Evolutionary conservation across 2,329 filamentous ascomycete genomes (phyloP).

Genomic region (Fusarium nodosum): DNA sequence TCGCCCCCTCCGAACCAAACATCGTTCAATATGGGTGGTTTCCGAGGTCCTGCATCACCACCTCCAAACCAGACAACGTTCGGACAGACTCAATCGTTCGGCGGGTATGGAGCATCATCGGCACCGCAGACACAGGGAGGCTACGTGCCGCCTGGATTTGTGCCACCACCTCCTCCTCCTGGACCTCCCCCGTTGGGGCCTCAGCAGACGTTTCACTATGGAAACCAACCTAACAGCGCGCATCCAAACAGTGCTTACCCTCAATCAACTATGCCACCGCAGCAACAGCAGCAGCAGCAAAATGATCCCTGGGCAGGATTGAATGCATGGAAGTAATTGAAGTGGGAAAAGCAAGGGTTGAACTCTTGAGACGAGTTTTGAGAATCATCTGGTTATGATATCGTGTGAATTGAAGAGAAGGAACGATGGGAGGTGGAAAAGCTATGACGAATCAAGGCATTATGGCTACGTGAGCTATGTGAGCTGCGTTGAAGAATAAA

Average conservation of each 20-base stretch:
- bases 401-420: conserved; percentile 16
- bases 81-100: conserved; percentile 56
- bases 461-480: conserved; percentile 7
- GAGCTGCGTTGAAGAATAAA: conserved; percentile 17
- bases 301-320: conserved; percentile 67
- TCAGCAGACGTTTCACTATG: conserved; percentile 72
- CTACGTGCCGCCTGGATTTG: conserved; percentile 69
- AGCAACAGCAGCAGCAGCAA: conserved; percentile 56
- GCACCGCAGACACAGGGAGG: conserved; percentile 58
- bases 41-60: conserved; percentile 63
- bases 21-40: conserved; percentile 59
- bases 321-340: conserved; percentile 63
- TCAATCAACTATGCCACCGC: conserved; percentile 36
- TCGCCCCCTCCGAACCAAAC: conserved; percentile 75
- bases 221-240: conserved; percentile 49
- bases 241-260: conserved; percentile 50
- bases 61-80: conserved; percentile 70
- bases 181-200: conserved; percentile 72
- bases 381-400: conserved; percentile 2
- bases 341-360: conserved; percentile 1
- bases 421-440: conserved; percentile 4
- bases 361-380: not conserved
- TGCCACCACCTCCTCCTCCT: conserved; percentile 74
- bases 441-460: conserved; percentile 3
- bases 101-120: conserved; percentile 58